Base-by-base conservation (phyloP, 2,329 filamentous ascomycete species). In the Aspergillus ustus region DNA sequence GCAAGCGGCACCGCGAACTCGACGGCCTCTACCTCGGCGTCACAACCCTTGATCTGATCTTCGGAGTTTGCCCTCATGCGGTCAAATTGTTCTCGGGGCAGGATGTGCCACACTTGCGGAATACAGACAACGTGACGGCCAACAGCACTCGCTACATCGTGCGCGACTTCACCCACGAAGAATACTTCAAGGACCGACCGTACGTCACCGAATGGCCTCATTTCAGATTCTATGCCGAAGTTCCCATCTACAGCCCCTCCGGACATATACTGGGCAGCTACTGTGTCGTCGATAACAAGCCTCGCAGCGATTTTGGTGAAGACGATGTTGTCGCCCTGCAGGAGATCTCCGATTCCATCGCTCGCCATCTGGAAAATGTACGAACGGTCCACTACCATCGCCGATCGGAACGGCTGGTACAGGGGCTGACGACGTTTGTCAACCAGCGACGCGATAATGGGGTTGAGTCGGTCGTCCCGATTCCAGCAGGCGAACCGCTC, bases 181-280 rank as follows among this genome's bases (percentile, higher is more conserved):
- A 74, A 9, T 67, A 64, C 22, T 78, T 77, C 57, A 75, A 73
- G 53, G 58, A 73, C 22, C 73, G 75, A 22, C 68, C 70, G 7
- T 75, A 77, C 53, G 75, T 57, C 11, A 57, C 54, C 11, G 25
- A 61, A 13, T 70, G 69, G 58, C 75, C 76, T 1, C 65, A 72
- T 40, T 66, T 78, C 19, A 73, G 75, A 50, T 86, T 87, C 69
- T 85, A 87, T 63, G 84, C 83, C 6, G 83, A 83, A n/a, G 85
- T 89, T 0, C 87, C 87, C 0, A 83, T 90, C 50, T 78, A 80
- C 46, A 85, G 83, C 7, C 81, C 80, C 2, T 81, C 80, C 43
- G 82, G 84, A 25, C 81, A 83, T 59, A 77, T 81, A 22, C 85
- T 90, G 53, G 88, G 87, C 9, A 81, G 80, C 5, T 87, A 85